Evolutionary conservation across 176 grass and related monocot species (phyloP), one percentile per base, ranked within the genome.

Genomic region (Juncus effusus): DNA sequence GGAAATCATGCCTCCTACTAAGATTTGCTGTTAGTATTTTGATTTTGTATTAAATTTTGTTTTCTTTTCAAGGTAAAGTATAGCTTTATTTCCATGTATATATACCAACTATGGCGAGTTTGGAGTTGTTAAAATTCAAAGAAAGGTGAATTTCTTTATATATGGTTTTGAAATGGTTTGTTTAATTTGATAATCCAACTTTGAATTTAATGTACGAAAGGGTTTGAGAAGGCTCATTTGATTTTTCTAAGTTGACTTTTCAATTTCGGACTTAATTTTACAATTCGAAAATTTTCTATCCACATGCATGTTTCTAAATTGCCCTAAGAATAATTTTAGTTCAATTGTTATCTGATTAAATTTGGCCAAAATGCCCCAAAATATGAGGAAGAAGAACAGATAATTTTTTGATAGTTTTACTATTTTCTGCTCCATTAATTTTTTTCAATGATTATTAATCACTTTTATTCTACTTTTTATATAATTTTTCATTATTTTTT

Each of bases 1-100:
- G 92, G 55, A 96, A 96, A 69, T 96, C 87, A 64, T 96, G 87
- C 77, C 84, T 91, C 66, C 87, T 96, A 76, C 73, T 96, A 54
- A 83, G 92, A 42, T 96, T 96, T 50, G 84, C 92, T 3, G 92
- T 96, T 39, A 69, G 81, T 75, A 42, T 42, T 41, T 63, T 62
- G 39, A 54, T 62, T 14, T 70, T 67, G 16, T 65, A n/a, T 64
- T n/a, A 42, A 36, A 49, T 3, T 59, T 50, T 51, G 4, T 76
- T 81, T 54, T 69, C 6, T 69, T 47, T 38, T 70, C 10, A 70
- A 69, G 53, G 1, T 40, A 59, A 42, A 13, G 13, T 15, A 38
- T 15, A 51, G 56, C 42, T 42, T 42, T 40, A 54, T 51, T 70
- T 56, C 12, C 51, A 40, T 42, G 10, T 54, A 70, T 54, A 51